Base-by-base conservation (phyloP, 202 grass and related monocot genomes). In the Zoysia matrella region DNA sequence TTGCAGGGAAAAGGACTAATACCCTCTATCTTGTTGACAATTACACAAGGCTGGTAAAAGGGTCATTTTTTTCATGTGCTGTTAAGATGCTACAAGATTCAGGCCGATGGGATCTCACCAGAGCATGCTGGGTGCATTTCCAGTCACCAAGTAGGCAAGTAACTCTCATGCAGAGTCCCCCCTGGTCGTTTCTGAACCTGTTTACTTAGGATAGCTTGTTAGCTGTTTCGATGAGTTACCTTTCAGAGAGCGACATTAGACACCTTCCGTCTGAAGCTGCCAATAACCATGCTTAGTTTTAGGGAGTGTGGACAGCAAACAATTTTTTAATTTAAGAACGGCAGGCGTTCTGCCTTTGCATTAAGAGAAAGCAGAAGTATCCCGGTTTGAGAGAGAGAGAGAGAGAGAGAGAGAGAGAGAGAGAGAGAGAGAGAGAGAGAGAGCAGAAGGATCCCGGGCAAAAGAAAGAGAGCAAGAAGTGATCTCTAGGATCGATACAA, bases 91-190 rank as follows among this genome's bases (percentile, higher is more conserved):
- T 77, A 52, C 60, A 56, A 57, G 66, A 77, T 82, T 66, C 73
- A 77, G 72, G 50, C 73, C 85, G 71, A 82, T 77, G 49, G 12
- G 45, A 77, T 76, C 73, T 77, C 44, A 66, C 43, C 7, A n/a
- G 22, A 22, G 22, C 51, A 42, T 65, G 13, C 46, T 16, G 22
- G 48, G 65, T 82, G 65, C 85, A 65, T 65, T 67, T 60, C 79
- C 64, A 61, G n/a, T 81, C 50, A 52, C 9, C 71, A 75, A 49
- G 15, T 71, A 50, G 22, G 56, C 22, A 30, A 30, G 22, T 30
- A 30, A 30, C 22, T 30, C 22, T 30, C 22, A 30, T 30, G 22
- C 0, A 30, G 22, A 30, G 22, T 30, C 22, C 22, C 22, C 22
- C 22, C 22, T 30, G 22, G 22, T 30, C 22, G 22, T 30, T 30